These are phyloP conservation scores for Suillus cothurnatus DNA, from an alignment of 768 basidiomycete species.

Conservation along the genomic window DNA sequence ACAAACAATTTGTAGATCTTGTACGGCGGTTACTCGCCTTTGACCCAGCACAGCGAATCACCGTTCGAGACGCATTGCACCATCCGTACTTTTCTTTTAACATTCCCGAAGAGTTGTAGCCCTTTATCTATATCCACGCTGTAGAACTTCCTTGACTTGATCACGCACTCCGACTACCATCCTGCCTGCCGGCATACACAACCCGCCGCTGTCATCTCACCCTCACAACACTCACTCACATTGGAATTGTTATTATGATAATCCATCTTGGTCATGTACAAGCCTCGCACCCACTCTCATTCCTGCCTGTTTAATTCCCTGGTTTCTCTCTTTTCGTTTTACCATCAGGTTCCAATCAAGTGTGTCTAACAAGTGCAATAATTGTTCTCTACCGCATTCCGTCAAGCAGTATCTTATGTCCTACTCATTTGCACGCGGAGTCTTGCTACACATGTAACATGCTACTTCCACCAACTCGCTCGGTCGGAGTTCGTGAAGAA, in stretches of 20 bases:
- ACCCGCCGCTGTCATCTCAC: conserved; percentile 6
- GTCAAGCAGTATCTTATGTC: conserved; percentile 35
- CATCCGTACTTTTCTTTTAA: conserved; percentile 83
- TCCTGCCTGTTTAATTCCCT: conserved; percentile 31
- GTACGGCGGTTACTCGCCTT: conserved; percentile 87
- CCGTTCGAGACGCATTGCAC: conserved; percentile 83
- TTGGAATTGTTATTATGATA: conserved; percentile 38
- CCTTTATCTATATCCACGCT: conserved; percentile 36
- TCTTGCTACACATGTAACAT: conserved; percentile 24
- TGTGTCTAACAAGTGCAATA: conserved; percentile 32
- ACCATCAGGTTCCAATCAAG: conserved; percentile 20
- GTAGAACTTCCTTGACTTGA: conserved; percentile 31
- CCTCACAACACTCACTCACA: conserved; percentile 16
- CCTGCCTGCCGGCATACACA: conserved; percentile 1
- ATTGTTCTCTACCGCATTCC: conserved; percentile 23
- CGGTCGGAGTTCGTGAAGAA: conserved; percentile 16
- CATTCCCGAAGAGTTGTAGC: conserved; percentile 70
- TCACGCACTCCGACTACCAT: conserved; percentile 5
- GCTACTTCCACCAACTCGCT: conserved; percentile 16
- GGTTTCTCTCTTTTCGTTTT: conserved; percentile 16
- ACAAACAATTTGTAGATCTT: conserved; percentile 83
- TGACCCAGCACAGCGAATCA: conserved; percentile 86
- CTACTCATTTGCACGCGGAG: conserved; percentile 22
- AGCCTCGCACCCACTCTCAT: conserved; percentile 34
- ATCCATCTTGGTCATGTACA: conserved; percentile 40